Evolutionary conservation across 108 stramenopile genomes (phyloP).

Genomic region (Ochromonas danica): DNA sequence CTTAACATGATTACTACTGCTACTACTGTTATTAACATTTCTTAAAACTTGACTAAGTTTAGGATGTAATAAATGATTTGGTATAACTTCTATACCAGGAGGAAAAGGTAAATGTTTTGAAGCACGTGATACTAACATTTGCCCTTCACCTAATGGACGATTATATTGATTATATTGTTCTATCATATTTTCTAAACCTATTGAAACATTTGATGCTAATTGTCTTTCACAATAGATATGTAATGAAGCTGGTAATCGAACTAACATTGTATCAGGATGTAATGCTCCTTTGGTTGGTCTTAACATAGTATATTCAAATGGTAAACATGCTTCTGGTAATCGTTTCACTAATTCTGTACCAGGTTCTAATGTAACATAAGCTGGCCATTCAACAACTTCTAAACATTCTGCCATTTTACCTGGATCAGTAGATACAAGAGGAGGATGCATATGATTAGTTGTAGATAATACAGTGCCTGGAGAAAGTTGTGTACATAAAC

Average conservation of each 20-base stretch:
- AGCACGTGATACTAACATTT: not conserved
- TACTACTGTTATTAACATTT: not conserved
- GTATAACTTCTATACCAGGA: not conserved
- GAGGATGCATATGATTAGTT: too few relatives aligned
- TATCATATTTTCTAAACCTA: not conserved
- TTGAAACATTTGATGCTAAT: not conserved
- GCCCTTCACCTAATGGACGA: not conserved
- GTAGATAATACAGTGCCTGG: too few relatives aligned
- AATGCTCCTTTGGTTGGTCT: too few relatives aligned
- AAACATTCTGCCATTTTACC: not conserved
- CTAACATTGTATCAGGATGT: not conserved
- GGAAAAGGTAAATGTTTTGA: not conserved
- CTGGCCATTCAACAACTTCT: not conserved
- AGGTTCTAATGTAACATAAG: not conserved
- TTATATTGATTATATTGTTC: not conserved
- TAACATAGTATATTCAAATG: not conserved
- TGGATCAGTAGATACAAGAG: not conserved
- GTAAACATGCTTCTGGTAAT: not conserved
- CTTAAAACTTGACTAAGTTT: not conserved
- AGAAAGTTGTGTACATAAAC: not conserved
- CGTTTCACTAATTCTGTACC: conserved; percentile 5
- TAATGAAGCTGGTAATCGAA: not conserved
- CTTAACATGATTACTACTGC: not conserved
- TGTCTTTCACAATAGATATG: not conserved
- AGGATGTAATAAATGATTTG: not conserved